Evolutionary conservation across 805 yeast species (phyloP).

Genomic region (Wickerhamomyces xylosicus): DNA sequence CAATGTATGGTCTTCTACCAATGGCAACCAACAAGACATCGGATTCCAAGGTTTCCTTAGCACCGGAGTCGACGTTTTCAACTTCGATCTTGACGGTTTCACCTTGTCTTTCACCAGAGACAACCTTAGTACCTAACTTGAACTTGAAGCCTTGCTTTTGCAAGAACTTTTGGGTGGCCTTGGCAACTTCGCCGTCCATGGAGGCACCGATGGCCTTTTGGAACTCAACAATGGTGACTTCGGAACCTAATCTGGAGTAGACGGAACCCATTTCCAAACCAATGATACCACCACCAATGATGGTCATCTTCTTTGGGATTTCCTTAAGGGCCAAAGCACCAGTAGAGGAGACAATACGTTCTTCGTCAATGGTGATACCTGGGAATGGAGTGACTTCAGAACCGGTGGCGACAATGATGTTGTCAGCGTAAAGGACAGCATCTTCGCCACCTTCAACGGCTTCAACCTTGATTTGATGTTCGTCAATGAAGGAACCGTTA

Average conservation of each 20-base stretch:
- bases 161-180: constrained; percentile 78
- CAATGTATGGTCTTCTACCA: constrained; percentile 96
- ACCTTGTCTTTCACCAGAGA: constrained; percentile 79
- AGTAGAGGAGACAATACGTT: constrained; percentile 92
- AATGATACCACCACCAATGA: constrained; percentile 99
- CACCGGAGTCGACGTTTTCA: constrained; percentile 83
- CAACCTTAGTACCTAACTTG: constrained; percentile 86
- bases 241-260: constrained; percentile 88
- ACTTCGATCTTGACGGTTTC: constrained; percentile 79
- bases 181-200: constrained; percentile 94
- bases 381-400: constrained; percentile 99
- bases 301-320: constrained; percentile 83
- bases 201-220: constrained; percentile 92
- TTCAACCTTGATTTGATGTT: constrained; percentile 64
- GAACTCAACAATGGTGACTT: constrained; percentile 92
- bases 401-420: constrained; percentile 94
- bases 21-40: constrained; percentile 94
- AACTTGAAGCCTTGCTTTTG: constrained; percentile 93
- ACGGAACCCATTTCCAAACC: constrained; percentile 99
- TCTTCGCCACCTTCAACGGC: constrained; percentile 83
- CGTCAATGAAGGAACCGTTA: constrained; percentile 77
- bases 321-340: constrained; percentile 81
- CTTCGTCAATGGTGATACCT: constrained; percentile 92
- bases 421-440: constrained; percentile 66
- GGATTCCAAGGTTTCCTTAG: constrained; percentile 69